Conservation (phyloP, 805 yeast species). For the Cyberlindnera samutprakarnensis region DNA sequence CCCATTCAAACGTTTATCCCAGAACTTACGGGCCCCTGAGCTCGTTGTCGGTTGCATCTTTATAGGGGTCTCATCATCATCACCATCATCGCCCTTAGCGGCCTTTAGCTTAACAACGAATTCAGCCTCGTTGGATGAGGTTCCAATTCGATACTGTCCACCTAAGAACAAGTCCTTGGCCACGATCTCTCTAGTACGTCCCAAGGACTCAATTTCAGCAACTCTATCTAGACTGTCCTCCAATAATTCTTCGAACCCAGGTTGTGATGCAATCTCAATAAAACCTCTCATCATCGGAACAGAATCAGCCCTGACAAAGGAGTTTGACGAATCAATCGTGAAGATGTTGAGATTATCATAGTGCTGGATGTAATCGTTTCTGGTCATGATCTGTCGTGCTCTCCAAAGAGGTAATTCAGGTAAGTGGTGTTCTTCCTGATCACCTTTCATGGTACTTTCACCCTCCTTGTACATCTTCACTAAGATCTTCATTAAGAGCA, state of each 20-base stretch:
- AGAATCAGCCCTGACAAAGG: conserved; percentile 71
- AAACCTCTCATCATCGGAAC: conserved; percentile 90
- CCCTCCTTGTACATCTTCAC: conserved; percentile 55
- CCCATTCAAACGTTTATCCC: conserved; percentile 19
- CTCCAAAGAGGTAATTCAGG: conserved; percentile 80
- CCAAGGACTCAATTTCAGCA: conserved; percentile 67
- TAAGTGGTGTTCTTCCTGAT: conserved; percentile 37
- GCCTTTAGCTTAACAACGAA: conserved; percentile 8
- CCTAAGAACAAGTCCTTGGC: conserved; percentile 61
- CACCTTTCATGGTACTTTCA: not conserved
- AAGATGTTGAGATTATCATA: conserved; percentile 74
- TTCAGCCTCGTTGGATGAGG: conserved; percentile 10
- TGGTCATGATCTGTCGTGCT: conserved; percentile 77
- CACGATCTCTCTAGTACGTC: conserved; percentile 70
- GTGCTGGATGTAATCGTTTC: conserved; percentile 69
- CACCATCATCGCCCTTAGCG: conserved; percentile 9
- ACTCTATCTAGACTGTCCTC: conserved; percentile 62
- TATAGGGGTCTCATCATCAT: conserved; percentile 18
- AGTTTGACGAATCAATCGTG: conserved; percentile 61
- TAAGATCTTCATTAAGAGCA: conserved; percentile 61
- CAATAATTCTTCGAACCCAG: conserved; percentile 61
- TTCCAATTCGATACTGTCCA: conserved; percentile 27
- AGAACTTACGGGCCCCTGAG: conserved; percentile 16
- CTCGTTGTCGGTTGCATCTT: conserved; percentile 22
- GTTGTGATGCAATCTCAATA: conserved; percentile 64